Evolutionary conservation across 2,329 filamentous ascomycete species (phyloP), one percentile per base, ranked within the genome.

Genomic region (Cladosporium oxysporum): DNA sequence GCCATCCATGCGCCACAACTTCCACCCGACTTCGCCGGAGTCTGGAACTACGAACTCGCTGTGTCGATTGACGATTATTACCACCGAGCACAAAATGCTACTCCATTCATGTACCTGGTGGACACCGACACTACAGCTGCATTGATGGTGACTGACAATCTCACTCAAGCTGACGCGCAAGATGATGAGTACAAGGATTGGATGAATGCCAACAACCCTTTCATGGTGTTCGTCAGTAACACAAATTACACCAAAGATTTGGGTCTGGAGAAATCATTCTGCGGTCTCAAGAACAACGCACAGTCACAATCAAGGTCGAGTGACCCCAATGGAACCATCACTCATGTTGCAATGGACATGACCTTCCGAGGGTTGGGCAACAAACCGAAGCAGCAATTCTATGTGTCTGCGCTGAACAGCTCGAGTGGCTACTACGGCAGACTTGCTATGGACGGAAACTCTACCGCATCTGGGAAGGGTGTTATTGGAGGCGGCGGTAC

Each of bases 361-460:
- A 93, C 89, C 2, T 88, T 83, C 31, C 85, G 88, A 35, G 91
- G 87, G 3, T 80, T 84, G 1, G 87, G 87, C 3, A 86, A 86
- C 60, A 82, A 88, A 67, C 91, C 91, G 0, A 93, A 93, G 76
- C 90, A 96, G 76, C 92, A 97, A 73, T 97, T 99, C 76, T 92
- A 94, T 72, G 83, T 97, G 58, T 87, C 85, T 44, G 87, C 88
- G 0, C 84, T 99, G 49, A 91, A 92, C 67, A 80, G 84, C 4
- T 91, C 87, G 71, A 88, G 90, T 5, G 82, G 79, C 0, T 98
- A 98, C 73, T 82, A 83, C 44, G 92, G 88, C 0, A 89, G 93
- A 63, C 80, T 97, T 16, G 91, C 91, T 12, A 81, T 87, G 77
- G 74, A 81, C n/a, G 82, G 80, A 37, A 81, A 82, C 74, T 83